Conservation (phyloP, 352 stramenopile species). For the Blastocystis sp. region DNA sequence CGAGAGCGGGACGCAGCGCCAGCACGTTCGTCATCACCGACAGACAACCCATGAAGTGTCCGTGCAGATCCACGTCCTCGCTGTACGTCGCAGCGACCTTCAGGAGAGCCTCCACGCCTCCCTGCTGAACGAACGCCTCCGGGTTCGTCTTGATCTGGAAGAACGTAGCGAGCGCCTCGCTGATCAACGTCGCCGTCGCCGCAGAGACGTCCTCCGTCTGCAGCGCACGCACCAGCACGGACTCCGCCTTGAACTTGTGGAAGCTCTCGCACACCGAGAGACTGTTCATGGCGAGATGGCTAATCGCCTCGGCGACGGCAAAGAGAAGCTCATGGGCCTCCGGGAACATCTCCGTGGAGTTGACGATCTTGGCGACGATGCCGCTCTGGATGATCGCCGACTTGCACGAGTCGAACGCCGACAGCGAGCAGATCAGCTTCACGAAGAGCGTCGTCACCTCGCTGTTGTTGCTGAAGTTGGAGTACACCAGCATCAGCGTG, state of each 20-base stretch:
- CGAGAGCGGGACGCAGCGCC: background rate
- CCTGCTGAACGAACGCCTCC: slow-evolving; percentile 15
- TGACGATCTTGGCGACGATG: slow-evolving; percentile 26
- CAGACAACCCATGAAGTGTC: slow-evolving; percentile 25
- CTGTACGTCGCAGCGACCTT: background rate
- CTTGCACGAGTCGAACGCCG: slow-evolving; percentile 35
- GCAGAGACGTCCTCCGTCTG: slow-evolving; percentile 27
- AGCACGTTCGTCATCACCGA: slow-evolving; percentile 6
- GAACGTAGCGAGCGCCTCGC: slow-evolving; percentile 4
- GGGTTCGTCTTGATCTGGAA: slow-evolving; percentile 50
- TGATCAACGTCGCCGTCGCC: slow-evolving; percentile 7
- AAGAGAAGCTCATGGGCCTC: slow-evolving; percentile 48
- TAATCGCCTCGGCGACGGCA: slow-evolving; percentile 22
- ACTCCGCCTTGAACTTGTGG: slow-evolving; percentile 47
- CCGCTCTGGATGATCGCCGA: slow-evolving; percentile 39
- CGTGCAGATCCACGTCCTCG: slow-evolving; percentile 41
- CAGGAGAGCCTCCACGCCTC: slow-evolving; percentile 17
- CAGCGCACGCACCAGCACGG: slow-evolving; percentile 13
- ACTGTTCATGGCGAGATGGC: slow-evolving; percentile 9
- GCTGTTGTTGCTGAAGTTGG: slow-evolving; percentile 42
- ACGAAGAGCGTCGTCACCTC: slow-evolving; percentile 45
- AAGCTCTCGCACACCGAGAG: slow-evolving; percentile 11
- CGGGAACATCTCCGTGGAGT: slow-evolving; percentile 46
- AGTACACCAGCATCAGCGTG: slow-evolving; percentile 54
- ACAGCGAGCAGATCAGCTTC: slow-evolving; percentile 50